Base-by-base conservation (phyloP, 768 basidiomycete species). In the Termitomyces sp. region DNA sequence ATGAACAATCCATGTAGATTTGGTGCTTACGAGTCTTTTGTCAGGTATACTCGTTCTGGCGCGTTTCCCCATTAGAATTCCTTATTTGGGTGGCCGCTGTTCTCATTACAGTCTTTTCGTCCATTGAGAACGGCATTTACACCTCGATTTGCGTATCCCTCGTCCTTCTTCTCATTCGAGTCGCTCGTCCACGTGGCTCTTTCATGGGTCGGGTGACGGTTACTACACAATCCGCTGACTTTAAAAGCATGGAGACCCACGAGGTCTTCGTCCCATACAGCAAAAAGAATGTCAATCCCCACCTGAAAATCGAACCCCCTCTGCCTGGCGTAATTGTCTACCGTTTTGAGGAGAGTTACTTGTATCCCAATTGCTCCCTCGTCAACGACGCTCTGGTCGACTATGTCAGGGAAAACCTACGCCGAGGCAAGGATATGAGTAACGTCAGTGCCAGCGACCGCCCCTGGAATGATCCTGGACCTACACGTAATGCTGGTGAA, bases 391-490 rank as follows among this genome's bases (percentile, higher is more conserved):
- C 77, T 2, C 72, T 99, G 22, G 88, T 94, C 22, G 87, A 88
- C 61, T 77, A 93, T 60, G 91, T 97, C 59, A 94, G 89, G 71
- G 73, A 71, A 52, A 77, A 86, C 62, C 92, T 88, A 63, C 80
- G 84, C 31, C 82, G 89, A 48, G 94, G 91, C 20, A 81, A 78
- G 63, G 89, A 95, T 68, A 76, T 89, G 69, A 76, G 78, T 50
- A 64, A 70, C n/a, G 74, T 91, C 57, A 79, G 71, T 53, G 70
- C 83, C 42, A 76, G 79, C 57, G 93, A 96, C 66, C 83, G 94
- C 40, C 81, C 91, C 12, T 99, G 96, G 96, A 99, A 99, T 66
- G 94, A 97, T 62, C 86, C 91, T 10, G 91, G 92, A 25, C 89
- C 90, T 18, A 62, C 68, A 47, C 74, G 77, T 16, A 76, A 77